Conservation (phyloP, 805 yeast genomes). For the Starmera dryadoides region DNA sequence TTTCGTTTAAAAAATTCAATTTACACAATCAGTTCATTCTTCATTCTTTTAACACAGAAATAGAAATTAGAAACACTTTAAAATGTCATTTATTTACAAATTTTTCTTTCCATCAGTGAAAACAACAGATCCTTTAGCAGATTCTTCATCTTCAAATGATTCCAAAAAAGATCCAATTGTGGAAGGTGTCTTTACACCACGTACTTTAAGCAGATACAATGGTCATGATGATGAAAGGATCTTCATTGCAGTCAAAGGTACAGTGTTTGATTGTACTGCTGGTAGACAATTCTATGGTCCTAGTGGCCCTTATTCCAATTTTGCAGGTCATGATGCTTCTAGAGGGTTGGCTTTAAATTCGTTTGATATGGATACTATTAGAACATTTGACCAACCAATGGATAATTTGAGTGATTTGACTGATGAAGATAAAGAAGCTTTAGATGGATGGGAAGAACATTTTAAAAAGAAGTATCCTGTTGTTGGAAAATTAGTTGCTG, state of each 20-base stretch:
- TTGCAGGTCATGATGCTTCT: constrained; percentile 95
- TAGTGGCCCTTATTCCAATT: constrained; percentile 87
- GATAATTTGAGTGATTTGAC: constrained; percentile 62
- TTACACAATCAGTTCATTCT: too few species aligned
- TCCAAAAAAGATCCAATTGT: constrained; percentile 28
- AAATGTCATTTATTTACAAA: constrained; percentile 21
- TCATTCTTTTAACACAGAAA: too few species aligned
- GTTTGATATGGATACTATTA: constrained; percentile 62
- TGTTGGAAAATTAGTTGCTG: constrained; percentile 58
- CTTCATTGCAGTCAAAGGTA: constrained; percentile 81
- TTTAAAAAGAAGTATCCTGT: constrained; percentile 76
- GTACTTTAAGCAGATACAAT: constrained; percentile 63
- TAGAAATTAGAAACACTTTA: too few species aligned
- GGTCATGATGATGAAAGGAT: constrained; percentile 77
- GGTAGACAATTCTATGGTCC: constrained; percentile 92
- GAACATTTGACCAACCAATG: constrained; percentile 67
- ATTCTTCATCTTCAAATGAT: constrained; percentile 2
- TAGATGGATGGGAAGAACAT: constrained; percentile 81
- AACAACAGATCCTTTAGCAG: constrained; percentile 15
- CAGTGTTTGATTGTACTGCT: constrained; percentile 73
- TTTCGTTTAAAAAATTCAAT: too few species aligned
- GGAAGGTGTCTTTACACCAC: constrained; percentile 60
- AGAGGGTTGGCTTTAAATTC: constrained; percentile 87
- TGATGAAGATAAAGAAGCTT: constrained; percentile 51
- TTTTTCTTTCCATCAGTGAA: constrained; percentile 18